Evolutionary conservation across 148 eudicot species (phyloP), one percentile per base, ranked within the genome.

Genomic region (Fagopyrum homotropicum): DNA sequence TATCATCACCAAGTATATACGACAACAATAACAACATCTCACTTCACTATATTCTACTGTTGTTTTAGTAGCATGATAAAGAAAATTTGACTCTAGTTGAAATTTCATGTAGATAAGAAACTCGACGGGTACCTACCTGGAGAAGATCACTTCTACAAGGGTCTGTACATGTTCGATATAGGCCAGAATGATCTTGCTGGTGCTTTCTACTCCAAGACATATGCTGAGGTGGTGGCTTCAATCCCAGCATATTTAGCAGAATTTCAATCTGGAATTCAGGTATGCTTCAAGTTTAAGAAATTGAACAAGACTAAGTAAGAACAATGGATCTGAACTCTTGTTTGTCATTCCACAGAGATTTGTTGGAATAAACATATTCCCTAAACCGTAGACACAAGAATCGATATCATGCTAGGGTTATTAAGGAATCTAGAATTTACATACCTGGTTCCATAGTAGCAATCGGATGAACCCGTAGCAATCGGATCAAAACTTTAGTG

Each of bases 121-220:
- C 44, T 68, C 6, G 64, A 7, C n/a, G 49, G 72, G 14, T 80
- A 57, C 56, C 66, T 80, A 19, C 82, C 82, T 5, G 47, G 7
- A 63, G 79, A 75, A 50, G 79, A 76, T 40, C 60, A 75, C 68
- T 80, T 80, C 64, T 63, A n/a, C 45, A 74, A 80, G 66, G 82
- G 82, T 4, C 51, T 75, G 4, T 80, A 80, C 75, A 80, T 72
- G 76, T 80, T 80, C 16, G 82, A 80, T 60, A 79, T 79, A 45
- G 82, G 82, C 43, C 82, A 79, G 71, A 79, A 79, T 59, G 82
- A 79, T 60, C 56, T 80, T 17, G 79, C 77, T 72, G 76, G 76
- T 60, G 79, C 75, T 50, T 75, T 80, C 49, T 49, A 59, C 69
- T 80, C 66, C 15, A 75, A 60, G 47, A 14, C 78, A 45, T 68